Evolutionary conservation across 768 basidiomycete genomes (phyloP), one percentile per base, ranked within the genome.

Genomic region (Phaffia australis): DNA sequence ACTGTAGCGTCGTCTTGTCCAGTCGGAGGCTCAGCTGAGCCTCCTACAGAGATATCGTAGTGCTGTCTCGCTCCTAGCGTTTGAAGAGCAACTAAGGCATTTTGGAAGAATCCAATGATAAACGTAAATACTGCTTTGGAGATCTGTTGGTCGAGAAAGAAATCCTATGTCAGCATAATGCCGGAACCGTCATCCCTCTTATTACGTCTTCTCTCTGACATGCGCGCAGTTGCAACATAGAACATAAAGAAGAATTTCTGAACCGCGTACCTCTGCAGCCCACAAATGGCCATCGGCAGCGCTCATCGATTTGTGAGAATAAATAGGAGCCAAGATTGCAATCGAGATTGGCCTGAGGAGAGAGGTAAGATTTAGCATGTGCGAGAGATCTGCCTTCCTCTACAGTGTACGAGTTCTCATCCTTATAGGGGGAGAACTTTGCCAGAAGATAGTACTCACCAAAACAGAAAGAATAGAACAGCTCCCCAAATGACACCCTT

Each of bases 261-360:
- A 55, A 29, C 11, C n/a, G 42, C 63, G 35, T 21, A 65, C 58
- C 58, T 65, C 64, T 2, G 64, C 56, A 52, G 58, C 58, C 56
- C 58, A 65, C 9, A 65, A 58, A 29, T 65, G 64, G 30, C 64
- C 64, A 18, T 65, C 64, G 5, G 56, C 64, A 15, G 56, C 64
- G 16, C 56, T 58, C 62, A 69, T 63, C 11, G 56, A 52, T 15
- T 48, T 27, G 27, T 64, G 62, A 21, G 67, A 59, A 62, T 69
- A 69, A 23, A 69, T 58, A 14, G 67, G 67, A 3, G 67, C 67
- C 42, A 69, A 52, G 62, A 69, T 69, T 1, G 67, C 67, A 15
- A 69, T 52, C 18, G 61, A 59, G 46, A 64, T 57, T 21, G 67
- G 67, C 67, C 67, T 69, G 66, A 54, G 4, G 52, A n/a, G 21